Evolutionary conservation across 78 protist genomes (phyloP).

Genomic region (Dictyostelium citrinum): DNA sequence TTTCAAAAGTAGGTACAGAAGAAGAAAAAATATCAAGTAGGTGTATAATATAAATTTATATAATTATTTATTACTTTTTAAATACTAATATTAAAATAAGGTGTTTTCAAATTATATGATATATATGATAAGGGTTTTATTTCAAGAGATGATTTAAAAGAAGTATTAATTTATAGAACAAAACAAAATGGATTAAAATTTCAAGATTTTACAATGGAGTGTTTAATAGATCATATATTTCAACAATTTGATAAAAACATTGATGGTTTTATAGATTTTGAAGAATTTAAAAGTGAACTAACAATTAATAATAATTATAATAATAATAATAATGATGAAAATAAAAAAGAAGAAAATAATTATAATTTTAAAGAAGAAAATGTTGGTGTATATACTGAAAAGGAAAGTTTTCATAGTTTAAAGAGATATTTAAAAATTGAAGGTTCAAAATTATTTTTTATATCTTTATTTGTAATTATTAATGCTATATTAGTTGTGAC

Average conservation of each 20-base stretch:
- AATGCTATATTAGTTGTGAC: background rate
- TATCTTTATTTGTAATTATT: background rate
- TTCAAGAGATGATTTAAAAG: conserved; percentile 26
- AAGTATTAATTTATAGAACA: background rate
- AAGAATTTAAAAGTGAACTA: conserved; percentile 36
- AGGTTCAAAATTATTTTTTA: conserved; percentile 27
- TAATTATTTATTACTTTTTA: too few relatives aligned
- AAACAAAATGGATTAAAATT: conserved; percentile 40
- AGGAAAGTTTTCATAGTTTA: background rate
- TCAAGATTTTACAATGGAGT: conserved; percentile 33
- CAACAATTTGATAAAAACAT: conserved; percentile 60
- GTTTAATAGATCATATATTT: conserved; percentile 38
- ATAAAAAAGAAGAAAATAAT: background rate
- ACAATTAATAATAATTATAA: background rate
- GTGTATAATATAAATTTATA: too few relatives aligned
- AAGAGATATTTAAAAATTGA: conserved; percentile 53
- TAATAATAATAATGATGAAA: background rate
- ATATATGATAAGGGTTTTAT: conserved; percentile 32
- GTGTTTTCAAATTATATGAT: conserved; percentile 51
- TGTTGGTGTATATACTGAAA: background rate
- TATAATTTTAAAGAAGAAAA: background rate
- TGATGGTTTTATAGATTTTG: conserved; percentile 41
- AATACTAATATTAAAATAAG: too few relatives aligned
- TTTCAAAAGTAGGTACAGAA: conserved; percentile 37
- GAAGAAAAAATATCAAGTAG: conserved; percentile 39